phyloP scores from a whole-genome alignment of 2,329 filamentous ascomycete genomes.

The Endoconidiophora laricicola region DNA sequence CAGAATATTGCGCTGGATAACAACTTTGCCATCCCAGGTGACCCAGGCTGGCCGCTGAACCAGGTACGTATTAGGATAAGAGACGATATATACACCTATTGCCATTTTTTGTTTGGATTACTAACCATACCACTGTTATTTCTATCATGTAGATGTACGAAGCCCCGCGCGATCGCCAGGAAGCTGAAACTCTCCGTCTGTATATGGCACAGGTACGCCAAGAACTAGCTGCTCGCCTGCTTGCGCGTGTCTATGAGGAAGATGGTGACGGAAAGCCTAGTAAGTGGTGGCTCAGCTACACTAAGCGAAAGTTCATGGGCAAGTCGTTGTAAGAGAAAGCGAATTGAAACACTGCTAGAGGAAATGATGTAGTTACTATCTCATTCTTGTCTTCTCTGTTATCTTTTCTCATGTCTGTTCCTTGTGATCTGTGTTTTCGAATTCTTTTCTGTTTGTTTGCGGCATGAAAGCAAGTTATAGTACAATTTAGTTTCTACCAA shows the following conservation, averaged over 20 bases:
- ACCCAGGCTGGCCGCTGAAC: constrained; percentile 83
- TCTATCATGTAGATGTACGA: constrained; percentile 54
- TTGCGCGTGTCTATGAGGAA: constrained; percentile 78
- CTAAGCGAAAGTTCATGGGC: constrained; percentile 99
- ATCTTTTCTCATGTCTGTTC: neutral
- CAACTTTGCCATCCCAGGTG: constrained; percentile 87
- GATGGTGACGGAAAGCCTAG: constrained; percentile 48
- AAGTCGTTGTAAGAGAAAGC: constrained; percentile 51
- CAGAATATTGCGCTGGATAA: constrained; percentile 80
- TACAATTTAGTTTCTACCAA: neutral
- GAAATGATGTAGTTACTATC: constrained; percentile 11
- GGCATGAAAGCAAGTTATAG: neutral
- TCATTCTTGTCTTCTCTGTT: constrained; percentile 2
- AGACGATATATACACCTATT: neutral
- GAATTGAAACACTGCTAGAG: neutral
- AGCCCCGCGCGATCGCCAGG: constrained; percentile 67
- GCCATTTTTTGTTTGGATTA: neutral
- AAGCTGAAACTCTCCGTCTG: constrained; percentile 74
- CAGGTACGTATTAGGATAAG: constrained; percentile 37
- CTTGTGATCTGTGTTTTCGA: neutral
- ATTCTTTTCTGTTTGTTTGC: neutral
- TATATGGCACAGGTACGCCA: constrained; percentile 89
- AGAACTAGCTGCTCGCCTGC: constrained; percentile 67
- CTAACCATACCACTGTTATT: neutral
- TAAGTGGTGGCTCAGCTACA: constrained; percentile 98